These are phyloP conservation scores for Blastobotrys indianensis DNA, from an alignment of 1,139 yeast genomes.

Conservation along the genomic window DNA sequence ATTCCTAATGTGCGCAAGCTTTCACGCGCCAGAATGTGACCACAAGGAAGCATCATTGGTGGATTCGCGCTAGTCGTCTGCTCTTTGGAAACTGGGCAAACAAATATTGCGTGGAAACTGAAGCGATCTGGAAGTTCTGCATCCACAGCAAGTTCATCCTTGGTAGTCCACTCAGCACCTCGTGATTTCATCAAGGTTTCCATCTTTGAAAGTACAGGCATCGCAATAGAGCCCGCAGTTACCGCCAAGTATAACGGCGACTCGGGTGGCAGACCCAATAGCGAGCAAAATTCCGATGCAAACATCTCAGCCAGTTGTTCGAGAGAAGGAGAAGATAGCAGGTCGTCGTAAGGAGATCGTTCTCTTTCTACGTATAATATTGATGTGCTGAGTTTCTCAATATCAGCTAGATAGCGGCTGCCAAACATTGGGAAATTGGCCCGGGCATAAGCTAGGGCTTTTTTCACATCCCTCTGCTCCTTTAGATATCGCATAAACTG, in stretches of 20 bases:
- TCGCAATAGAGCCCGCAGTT: slow-evolving; percentile 64
- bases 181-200: slow-evolving; percentile 43
- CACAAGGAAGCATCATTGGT: slow-evolving; percentile 59
- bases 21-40: slow-evolving; percentile 52
- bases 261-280: slow-evolving; percentile 58
- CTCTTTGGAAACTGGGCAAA: slow-evolving; percentile 86
- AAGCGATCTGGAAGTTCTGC: slow-evolving; percentile 47
- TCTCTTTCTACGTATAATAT: slow-evolving; percentile 35
- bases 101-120: slow-evolving; percentile 75
- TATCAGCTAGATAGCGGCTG: slow-evolving; percentile 38
- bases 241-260: slow-evolving; percentile 65
- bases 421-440: slow-evolving; percentile 46
- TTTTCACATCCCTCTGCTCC: slow-evolving; percentile 18
- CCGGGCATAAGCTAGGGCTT: slow-evolving; percentile 53
- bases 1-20: slow-evolving; percentile 41
- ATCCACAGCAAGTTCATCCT: slow-evolving; percentile 56
- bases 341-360: slow-evolving; percentile 39
- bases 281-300: slow-evolving; percentile 60
- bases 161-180: slow-evolving; percentile 52
- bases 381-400: slow-evolving; percentile 51
- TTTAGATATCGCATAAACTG: slow-evolving; percentile 42
- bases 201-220: slow-evolving; percentile 68
- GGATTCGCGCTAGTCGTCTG: slow-evolving; percentile 61
- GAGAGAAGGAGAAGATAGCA: slow-evolving; percentile 32
- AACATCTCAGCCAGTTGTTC: slow-evolving; percentile 48